Evolutionary conservation across 129 eudicot genomes (phyloP).

Genomic region (Tagetes erecta): DNA sequence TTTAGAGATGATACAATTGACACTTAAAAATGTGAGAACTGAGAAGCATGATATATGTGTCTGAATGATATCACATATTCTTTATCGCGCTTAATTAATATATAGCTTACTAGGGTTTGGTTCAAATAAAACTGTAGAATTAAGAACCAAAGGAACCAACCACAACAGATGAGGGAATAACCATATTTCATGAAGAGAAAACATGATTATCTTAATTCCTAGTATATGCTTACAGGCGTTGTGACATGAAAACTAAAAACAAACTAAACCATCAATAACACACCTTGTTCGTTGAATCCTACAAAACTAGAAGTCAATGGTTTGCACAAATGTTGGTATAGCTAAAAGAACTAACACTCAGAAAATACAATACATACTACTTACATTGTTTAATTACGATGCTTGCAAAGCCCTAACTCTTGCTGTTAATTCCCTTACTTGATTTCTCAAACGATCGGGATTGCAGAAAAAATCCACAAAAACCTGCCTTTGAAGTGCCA

Average conservation of each 20-base stretch:
- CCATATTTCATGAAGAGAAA: neutral
- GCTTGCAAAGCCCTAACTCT: constrained; percentile 87
- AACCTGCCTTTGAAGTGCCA: constrained; percentile 81
- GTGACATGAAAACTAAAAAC: neutral
- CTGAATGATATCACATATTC: neutral
- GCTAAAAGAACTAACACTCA: neutral
- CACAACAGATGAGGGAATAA: neutral
- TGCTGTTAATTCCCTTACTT: constrained; percentile 77
- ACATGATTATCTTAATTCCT: neutral
- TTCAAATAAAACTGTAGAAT: neutral
- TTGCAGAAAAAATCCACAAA: constrained; percentile 94
- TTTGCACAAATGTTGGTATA: neutral
- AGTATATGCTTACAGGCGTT: too few relatives aligned
- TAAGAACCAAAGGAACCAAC: neutral
- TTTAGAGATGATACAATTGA: too few relatives aligned
- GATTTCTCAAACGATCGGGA: constrained; percentile 83
- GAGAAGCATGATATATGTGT: neutral
- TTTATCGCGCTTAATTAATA: too few relatives aligned
- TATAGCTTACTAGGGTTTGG: neutral
- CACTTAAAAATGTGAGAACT: neutral
- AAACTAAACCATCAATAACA: neutral
- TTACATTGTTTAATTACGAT: constrained; percentile 33
- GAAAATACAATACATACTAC: constrained; percentile 3
- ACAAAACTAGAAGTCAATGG: neutral
- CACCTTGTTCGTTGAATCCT: neutral